Conservation (phyloP, 2,329 filamentous ascomycete genomes). For the Orbilia javanica region DNA sequence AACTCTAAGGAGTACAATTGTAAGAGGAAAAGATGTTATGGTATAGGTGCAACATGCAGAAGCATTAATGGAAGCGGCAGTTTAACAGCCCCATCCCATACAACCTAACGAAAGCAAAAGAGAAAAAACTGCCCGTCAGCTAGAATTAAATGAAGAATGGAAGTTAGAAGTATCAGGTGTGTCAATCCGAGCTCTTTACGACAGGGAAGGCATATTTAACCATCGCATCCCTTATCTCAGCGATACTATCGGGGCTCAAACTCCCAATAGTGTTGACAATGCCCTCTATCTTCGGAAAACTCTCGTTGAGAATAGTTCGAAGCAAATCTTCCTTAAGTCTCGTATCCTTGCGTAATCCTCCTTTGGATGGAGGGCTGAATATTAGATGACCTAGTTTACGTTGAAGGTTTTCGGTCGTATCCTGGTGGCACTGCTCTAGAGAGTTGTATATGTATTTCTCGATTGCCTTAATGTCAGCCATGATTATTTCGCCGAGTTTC, state of each 20-base stretch:
- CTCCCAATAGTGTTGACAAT: not conserved
- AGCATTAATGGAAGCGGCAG: too few relatives aligned
- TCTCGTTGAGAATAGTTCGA: not conserved
- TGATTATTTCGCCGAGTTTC: not conserved
- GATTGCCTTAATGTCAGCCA: not conserved
- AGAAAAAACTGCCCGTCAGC: too few relatives aligned
- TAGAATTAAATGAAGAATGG: not conserved
- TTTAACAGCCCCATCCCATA: too few relatives aligned
- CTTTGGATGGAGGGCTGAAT: not conserved
- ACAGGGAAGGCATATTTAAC: not conserved
- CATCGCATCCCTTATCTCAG: not conserved
- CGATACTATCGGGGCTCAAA: not conserved
- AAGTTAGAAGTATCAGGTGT: not conserved
- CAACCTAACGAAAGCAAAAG: too few relatives aligned
- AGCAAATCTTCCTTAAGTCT: not conserved
- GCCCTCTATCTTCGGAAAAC: not conserved
- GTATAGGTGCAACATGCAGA: too few relatives aligned
- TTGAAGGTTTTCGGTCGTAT: not conserved
- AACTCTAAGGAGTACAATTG: too few relatives aligned
- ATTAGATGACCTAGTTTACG: not conserved
- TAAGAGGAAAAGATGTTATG: too few relatives aligned
- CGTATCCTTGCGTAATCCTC: not conserved
- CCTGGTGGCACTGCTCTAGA: not conserved
- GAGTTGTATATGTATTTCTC: not conserved
- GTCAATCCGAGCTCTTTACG: not conserved